Conservation (phyloP, 257 asterid genomes). For the Nemophila menziesii region DNA sequence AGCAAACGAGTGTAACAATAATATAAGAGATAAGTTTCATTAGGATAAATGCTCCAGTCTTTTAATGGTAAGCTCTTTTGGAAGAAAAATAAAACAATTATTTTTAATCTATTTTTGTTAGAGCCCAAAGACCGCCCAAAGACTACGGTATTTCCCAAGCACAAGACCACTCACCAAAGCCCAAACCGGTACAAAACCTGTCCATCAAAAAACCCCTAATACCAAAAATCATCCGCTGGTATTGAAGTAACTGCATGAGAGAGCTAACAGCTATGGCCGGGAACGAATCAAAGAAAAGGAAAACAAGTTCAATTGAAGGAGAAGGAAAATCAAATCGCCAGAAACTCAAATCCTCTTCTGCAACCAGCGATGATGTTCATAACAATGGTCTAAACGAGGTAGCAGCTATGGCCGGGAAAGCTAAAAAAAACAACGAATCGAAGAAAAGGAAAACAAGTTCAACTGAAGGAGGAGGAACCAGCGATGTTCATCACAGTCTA, state of each 20-base stretch:
- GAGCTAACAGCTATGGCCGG: slow-evolving; percentile 47
- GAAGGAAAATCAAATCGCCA: slow-evolving; percentile 18
- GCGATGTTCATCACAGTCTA: no score
- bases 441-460: no score
- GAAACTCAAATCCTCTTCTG: slow-evolving; percentile 32
- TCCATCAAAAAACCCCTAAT: neutral
- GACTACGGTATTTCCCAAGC: neutral
- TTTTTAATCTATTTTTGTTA: no score
- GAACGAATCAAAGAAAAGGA: slow-evolving; percentile 42
- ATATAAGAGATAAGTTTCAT: no score
- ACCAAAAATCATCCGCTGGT: no score
- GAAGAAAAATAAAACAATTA: no score
- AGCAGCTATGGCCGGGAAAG: slow-evolving; percentile 26
- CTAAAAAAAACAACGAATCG: no score
- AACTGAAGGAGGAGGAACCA: no score
- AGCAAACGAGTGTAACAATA: no score
- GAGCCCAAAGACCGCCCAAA: neutral
- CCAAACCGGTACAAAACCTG: slow-evolving; percentile 13
- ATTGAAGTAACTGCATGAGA: neutral
- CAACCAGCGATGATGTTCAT: neutral
- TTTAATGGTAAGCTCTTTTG: no score
- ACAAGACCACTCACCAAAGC: neutral
- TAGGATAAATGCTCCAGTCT: no score
- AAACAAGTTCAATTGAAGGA: slow-evolving; percentile 20
- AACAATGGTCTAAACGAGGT: no score